Evolutionary conservation across 768 basidiomycete species (phyloP).

Genomic region (Naganishia kalamii): DNA sequence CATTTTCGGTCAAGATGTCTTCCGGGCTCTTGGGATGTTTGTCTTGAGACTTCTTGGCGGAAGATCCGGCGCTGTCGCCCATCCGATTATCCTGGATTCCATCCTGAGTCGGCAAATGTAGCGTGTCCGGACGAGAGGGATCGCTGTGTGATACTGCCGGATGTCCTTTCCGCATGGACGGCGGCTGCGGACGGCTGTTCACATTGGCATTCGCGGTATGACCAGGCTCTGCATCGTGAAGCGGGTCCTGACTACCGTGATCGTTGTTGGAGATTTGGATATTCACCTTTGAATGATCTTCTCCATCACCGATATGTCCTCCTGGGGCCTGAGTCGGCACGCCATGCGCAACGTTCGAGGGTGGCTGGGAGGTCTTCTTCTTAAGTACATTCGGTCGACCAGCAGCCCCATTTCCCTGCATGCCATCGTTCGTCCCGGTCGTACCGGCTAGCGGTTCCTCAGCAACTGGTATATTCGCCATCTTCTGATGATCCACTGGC

Average conservation of each 20-base stretch:
- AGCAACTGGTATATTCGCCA: neutral
- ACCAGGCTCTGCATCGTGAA: neutral
- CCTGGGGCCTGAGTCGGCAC: neutral
- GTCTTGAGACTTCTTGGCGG: neutral
- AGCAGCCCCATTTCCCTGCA: neutral
- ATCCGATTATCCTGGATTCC: neutral
- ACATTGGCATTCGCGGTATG: neutral
- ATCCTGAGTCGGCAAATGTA: neutral
- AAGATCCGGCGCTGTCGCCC: neutral
- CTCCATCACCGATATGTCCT: neutral
- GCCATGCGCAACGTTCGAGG: neutral
- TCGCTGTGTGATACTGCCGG: neutral
- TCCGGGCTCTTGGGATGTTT: neutral
- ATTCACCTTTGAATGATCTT: neutral
- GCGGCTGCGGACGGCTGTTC: neutral
- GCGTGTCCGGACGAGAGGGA: neutral
- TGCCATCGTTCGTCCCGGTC: neutral
- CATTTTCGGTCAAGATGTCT: slow-evolving; percentile 9
- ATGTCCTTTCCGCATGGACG: slow-evolving; percentile 4
- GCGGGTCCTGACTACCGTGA: neutral
- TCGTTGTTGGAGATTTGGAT: neutral
- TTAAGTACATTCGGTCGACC: slow-evolving; percentile 11
- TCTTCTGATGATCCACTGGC: neutral
- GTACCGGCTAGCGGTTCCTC: neutral
- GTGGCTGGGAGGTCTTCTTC: slow-evolving; percentile 2